Conservation (phyloP, 2,329 filamentous ascomycete genomes). For the Epichloe elymi region DNA sequence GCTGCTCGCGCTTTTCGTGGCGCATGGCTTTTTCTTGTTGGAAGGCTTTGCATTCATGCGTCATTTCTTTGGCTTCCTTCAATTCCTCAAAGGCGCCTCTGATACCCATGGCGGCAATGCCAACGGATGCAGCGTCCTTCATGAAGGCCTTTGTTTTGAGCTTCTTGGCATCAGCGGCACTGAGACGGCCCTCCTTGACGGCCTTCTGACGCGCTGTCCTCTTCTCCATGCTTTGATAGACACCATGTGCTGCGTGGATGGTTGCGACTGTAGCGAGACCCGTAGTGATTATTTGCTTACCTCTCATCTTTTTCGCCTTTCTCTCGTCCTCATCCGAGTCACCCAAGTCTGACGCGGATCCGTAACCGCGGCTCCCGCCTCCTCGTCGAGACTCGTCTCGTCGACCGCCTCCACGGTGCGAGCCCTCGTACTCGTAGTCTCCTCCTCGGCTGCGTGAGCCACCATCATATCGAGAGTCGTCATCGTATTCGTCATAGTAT, state of each 20-base stretch:
- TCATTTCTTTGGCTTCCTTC: conserved; percentile 40
- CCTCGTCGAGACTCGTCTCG: conserved; percentile 22
- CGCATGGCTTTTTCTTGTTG: conserved; percentile 34
- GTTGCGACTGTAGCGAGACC: conserved; percentile 45
- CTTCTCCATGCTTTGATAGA: conserved; percentile 47
- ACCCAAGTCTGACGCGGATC: conserved; percentile 41
- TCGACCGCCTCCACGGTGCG: conserved; percentile 24
- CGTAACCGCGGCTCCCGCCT: conserved; percentile 29
- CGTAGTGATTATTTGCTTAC: conserved; percentile 47
- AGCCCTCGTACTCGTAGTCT: conserved; percentile 36
- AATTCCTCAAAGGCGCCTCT: conserved; percentile 42
- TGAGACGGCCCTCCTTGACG: conserved; percentile 39
- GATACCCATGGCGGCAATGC: conserved; percentile 44
- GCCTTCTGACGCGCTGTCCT: conserved; percentile 38
- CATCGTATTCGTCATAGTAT: conserved; percentile 33
- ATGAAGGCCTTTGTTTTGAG: conserved; percentile 43
- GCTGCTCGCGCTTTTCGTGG: conserved; percentile 33
- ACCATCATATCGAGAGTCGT: conserved; percentile 27
- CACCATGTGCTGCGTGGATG: conserved; percentile 45
- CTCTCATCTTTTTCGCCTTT: conserved; percentile 42
- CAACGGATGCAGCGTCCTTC: conserved; percentile 45
- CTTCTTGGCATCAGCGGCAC: conserved; percentile 37
- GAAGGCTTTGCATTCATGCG: conserved; percentile 35
- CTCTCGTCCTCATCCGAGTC: conserved; percentile 45
- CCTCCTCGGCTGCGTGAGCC: conserved; percentile 20